Evolutionary conservation across 192 early-diverging fungal species (phyloP).

Genomic region (Geosiphon pyriformis): DNA sequence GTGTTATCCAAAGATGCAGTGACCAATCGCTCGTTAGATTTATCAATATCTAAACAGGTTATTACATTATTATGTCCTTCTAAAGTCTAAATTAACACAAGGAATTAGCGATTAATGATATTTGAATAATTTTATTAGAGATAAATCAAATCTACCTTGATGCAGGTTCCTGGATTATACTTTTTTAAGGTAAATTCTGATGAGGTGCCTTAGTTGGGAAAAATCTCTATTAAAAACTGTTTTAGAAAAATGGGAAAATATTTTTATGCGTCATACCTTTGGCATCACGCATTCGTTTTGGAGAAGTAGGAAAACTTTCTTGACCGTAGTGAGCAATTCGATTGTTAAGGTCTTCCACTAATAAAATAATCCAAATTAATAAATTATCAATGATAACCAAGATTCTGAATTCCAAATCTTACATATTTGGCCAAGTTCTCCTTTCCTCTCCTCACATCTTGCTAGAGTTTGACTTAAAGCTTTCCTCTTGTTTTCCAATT

Average conservation of each 20-base stretch:
- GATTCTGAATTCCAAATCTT: too few species aligned
- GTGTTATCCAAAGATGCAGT: conserved; percentile 67
- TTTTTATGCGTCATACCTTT: conserved; percentile 1
- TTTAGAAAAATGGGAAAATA: not conserved
- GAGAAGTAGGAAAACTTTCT: conserved; percentile 20
- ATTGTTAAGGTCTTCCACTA: conserved; percentile 45
- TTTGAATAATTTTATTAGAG: not conserved
- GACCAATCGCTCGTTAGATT: conserved; percentile 48
- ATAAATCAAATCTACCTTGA: conserved; percentile 22
- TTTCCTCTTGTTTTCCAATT: conserved; percentile 37
- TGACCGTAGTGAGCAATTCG: conserved; percentile 36
- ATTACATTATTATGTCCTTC: conserved; percentile 58
- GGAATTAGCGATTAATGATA: too few species aligned
- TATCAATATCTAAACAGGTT: conserved; percentile 54
- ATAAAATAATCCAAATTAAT: not conserved
- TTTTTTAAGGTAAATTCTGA: conserved; percentile 15
- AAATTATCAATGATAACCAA: not conserved
- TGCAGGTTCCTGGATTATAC: conserved; percentile 36
- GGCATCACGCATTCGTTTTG: not conserved
- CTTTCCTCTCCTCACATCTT: conserved; percentile 41
- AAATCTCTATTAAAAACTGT: conserved; percentile 20
- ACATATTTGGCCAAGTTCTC: conserved; percentile 39
- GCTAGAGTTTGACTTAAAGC: conserved; percentile 36
- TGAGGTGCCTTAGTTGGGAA: conserved; percentile 28
- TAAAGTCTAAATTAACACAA: conserved; percentile 32